These are phyloP conservation scores for Cyberlindnera euphorbiae DNA, from an alignment of 805 yeast genomes.

Conservation along the genomic window DNA sequence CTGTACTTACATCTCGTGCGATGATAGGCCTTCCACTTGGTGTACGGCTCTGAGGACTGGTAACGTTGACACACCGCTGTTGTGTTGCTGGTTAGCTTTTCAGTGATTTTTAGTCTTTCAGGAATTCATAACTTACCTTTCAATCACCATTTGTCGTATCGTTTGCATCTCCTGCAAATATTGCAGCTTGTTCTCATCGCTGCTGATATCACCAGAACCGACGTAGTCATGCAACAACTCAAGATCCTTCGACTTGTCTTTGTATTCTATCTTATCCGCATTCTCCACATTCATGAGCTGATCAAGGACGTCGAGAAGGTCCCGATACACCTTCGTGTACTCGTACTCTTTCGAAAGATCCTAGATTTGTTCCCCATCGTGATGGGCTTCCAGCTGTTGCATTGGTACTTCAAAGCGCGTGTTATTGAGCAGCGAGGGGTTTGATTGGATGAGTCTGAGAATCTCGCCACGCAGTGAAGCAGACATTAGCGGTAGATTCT, in stretches of 20 bases:
- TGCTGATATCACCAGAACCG: slow-evolving; percentile 3
- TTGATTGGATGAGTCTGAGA: too few relatives aligned
- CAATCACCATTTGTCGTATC: slow-evolving; percentile 17
- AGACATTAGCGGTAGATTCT: too few relatives aligned
- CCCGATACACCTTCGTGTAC: slow-evolving; percentile 11
- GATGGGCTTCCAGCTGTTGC: not conserved
- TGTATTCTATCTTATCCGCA: not conserved
- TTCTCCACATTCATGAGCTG: slow-evolving; percentile 11
- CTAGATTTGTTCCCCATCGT: not conserved
- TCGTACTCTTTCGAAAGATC: slow-evolving; percentile 13
- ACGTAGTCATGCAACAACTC: slow-evolving; percentile 7
- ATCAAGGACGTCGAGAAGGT: slow-evolving; percentile 9
- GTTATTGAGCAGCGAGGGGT: too few relatives aligned
- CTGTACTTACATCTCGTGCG: slow-evolving; percentile 13
- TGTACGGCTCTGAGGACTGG: slow-evolving; percentile 24
- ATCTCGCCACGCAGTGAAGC: too few relatives aligned
- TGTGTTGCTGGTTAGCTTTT: not conserved
- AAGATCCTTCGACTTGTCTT: not conserved
- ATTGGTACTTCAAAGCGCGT: not conserved
- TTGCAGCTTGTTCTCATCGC: slow-evolving; percentile 6
- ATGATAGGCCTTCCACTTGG: slow-evolving; percentile 22
- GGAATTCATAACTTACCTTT: slow-evolving; percentile 6
- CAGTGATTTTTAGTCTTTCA: too few relatives aligned
- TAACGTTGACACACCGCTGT: slow-evolving; percentile 13
- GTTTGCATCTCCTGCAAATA: slow-evolving; percentile 10